phyloP scores from a whole-genome alignment of 805 yeast genomes.

The Saturnispora silvae region DNA sequence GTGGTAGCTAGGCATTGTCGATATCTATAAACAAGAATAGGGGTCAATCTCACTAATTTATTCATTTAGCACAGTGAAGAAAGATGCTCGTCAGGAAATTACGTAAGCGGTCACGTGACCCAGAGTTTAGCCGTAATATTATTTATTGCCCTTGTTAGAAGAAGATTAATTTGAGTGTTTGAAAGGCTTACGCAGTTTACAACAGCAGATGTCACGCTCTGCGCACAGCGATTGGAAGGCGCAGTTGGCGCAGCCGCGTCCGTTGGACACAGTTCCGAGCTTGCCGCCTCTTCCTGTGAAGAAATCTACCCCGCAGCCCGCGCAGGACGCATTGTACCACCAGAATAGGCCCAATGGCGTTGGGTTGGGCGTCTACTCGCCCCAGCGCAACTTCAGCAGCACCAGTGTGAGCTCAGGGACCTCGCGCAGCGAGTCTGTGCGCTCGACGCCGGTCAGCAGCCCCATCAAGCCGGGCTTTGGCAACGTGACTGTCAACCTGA shows the following conservation, averaged over 20 bases:
- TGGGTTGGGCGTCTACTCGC: not conserved
- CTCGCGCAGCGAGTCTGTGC: no score
- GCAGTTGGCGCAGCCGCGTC: not conserved
- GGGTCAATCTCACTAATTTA: no score
- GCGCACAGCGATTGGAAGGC: not conserved
- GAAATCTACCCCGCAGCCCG: not conserved
- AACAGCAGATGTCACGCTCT: not conserved
- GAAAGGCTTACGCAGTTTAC: not conserved
- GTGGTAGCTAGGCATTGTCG: conserved; percentile 45
- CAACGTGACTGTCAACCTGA: no score
- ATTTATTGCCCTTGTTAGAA: no score
- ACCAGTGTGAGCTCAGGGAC: no score
- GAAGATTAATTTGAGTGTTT: not conserved
- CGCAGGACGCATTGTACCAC: not conserved
- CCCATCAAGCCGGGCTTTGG: no score
- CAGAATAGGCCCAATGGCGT: not conserved
- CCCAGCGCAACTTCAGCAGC: no score
- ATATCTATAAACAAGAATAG: not conserved
- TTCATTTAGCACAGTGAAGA: no score
- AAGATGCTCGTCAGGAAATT: no score
- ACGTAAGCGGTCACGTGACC: no score
- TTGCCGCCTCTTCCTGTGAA: not conserved
- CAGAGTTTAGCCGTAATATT: no score
- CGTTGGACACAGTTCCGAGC: not conserved
- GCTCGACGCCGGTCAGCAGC: no score